Conservation (phyloP, 257 asterid genomes). For the Anisodus acutangulus region DNA sequence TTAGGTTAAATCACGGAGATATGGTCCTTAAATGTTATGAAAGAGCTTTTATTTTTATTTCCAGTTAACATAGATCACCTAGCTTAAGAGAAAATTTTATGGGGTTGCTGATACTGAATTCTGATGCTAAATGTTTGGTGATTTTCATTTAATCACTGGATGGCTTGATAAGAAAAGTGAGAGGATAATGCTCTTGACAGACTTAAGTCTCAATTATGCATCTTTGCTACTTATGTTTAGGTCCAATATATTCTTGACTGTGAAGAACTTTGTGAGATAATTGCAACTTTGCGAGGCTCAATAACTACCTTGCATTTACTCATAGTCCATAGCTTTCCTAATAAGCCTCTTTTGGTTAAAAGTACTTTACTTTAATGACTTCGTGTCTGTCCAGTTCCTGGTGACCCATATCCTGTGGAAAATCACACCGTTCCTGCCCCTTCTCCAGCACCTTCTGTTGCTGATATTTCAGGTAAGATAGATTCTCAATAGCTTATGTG, state of each 20-base stretch:
- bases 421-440: conserved; percentile 61
- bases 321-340: not conserved
- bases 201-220: not conserved
- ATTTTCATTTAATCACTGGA: not conserved
- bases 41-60: not conserved
- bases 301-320: not conserved
- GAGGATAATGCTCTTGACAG: not conserved
- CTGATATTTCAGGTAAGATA: conserved; percentile 61
- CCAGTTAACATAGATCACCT: not conserved
- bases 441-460: conserved; percentile 67
- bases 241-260: not conserved
- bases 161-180: conserved; percentile 7
- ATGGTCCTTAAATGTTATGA: not conserved
- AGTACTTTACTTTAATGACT: not conserved
- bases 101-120: not conserved
- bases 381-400: conserved; percentile 69
- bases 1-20: not conserved
- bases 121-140: not conserved
- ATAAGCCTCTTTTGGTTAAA: not conserved
- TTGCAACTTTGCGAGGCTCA: conserved; percentile 4
- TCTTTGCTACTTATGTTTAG: not conserved
- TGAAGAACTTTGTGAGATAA: not conserved
- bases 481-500: conserved; percentile 12
- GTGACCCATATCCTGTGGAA: conserved; percentile 64
- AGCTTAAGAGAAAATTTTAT: not conserved